Conservation (phyloP, 2,329 filamentous ascomycete genomes). For the Aspergillus quadrilineatus region DNA sequence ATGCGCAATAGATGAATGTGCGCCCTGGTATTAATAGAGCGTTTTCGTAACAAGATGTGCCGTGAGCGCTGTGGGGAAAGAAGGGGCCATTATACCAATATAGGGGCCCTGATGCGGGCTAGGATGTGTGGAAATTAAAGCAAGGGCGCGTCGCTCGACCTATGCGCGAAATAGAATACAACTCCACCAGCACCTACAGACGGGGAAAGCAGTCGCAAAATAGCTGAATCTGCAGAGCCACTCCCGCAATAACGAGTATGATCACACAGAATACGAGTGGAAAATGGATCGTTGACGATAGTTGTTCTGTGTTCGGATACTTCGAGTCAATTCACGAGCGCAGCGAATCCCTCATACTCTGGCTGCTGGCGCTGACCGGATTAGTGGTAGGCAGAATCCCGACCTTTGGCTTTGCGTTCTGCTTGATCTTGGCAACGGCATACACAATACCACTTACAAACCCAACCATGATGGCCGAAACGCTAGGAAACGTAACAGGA, state of each 20-base stretch:
- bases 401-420: conserved; percentile 66
- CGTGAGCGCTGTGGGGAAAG: conserved; percentile 2
- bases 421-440: conserved; percentile 78
- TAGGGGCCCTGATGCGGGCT: neutral
- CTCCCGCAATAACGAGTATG: conserved; percentile 28
- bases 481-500: conserved; percentile 86
- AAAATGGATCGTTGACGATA: conserved; percentile 3
- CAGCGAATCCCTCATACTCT: conserved; percentile 83
- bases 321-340: conserved; percentile 56
- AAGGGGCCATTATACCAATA: conserved; percentile 7
- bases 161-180: conserved; percentile 16
- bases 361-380: conserved; percentile 83
- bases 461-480: conserved; percentile 85
- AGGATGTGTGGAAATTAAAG: conserved; percentile 4
- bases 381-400: conserved; percentile 66
- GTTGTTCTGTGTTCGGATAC: neutral
- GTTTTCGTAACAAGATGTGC: conserved; percentile 19
- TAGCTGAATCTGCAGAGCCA: conserved; percentile 10
- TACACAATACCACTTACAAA: conserved; percentile 94
- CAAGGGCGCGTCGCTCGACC: neutral
- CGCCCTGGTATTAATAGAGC: conserved; percentile 24
- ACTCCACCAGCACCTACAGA: conserved; percentile 27
- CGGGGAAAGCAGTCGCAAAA: conserved; percentile 17
- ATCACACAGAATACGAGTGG: conserved; percentile 31
- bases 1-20: neutral